Conservation (phyloP, 768 basidiomycete species). For the Suillus ampliporus region DNA sequence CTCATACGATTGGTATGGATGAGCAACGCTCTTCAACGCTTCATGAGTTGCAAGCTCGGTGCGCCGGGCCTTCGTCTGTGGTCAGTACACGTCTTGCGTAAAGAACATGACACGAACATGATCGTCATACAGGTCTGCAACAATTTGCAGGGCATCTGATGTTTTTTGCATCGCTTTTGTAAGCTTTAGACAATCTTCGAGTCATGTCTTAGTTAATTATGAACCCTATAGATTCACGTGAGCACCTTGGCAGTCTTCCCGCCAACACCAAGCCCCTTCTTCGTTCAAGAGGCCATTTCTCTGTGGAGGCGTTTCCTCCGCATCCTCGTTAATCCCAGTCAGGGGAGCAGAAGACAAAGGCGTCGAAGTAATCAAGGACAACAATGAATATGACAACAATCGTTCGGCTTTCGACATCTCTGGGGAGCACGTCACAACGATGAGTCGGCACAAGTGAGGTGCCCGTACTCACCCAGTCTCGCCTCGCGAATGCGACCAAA, state of each 20-base stretch:
- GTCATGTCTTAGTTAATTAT: background rate
- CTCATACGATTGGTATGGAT: slow-evolving; percentile 75
- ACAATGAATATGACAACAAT: slow-evolving; percentile 70
- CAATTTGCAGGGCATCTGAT: slow-evolving; percentile 71
- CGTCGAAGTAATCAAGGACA: slow-evolving; percentile 77
- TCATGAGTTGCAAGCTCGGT: slow-evolving; percentile 80
- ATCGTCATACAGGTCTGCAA: slow-evolving; percentile 81
- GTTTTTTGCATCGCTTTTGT: slow-evolving; percentile 82
- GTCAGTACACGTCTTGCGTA: slow-evolving; percentile 14
- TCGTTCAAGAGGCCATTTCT: slow-evolving; percentile 66
- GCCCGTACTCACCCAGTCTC: slow-evolving; percentile 57
- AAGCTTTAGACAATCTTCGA: slow-evolving; percentile 72
- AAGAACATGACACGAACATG: slow-evolving; percentile 56
- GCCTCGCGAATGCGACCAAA: slow-evolving; percentile 70
- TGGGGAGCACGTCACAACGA: slow-evolving; percentile 30
- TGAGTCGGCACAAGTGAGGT: background rate
- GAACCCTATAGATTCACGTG: background rate
- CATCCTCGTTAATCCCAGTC: slow-evolving; percentile 55
- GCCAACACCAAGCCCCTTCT: slow-evolving; percentile 89
- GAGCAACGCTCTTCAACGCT: slow-evolving; percentile 73
- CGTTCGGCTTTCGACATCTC: slow-evolving; percentile 84
- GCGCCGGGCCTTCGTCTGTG: slow-evolving; percentile 61
- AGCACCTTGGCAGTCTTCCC: slow-evolving; percentile 72
- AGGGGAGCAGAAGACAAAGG: slow-evolving; percentile 56
- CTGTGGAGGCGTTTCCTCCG: slow-evolving; percentile 43